Percentiles rank a stretch among this genome's conserved stretches.
These are phyloP conservation scores for Vickermania spadyakhi DNA, from an alignment of 208 protist genomes.

Conservation along the genomic window DNA sequence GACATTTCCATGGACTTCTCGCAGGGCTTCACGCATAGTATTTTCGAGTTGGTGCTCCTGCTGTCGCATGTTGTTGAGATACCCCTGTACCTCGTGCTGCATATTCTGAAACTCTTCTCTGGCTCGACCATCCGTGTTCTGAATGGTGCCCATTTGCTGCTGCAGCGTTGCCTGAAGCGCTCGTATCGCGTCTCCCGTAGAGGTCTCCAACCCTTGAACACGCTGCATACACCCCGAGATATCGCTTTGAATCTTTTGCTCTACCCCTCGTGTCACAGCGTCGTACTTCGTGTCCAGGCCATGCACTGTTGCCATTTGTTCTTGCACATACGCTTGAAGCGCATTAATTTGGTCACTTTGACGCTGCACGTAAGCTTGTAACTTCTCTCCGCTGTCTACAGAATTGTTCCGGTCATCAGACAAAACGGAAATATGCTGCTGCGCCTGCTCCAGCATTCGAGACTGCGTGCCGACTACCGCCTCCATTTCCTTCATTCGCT, in stretches of 20 bases:
- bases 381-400: constrained; percentile 10
- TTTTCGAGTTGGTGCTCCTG: constrained; percentile 40
- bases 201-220: constrained; percentile 30
- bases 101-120: constrained; percentile 33
- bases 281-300: constrained; percentile 41
- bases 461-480: constrained; percentile 46
- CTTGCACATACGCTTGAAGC: constrained; percentile 46
- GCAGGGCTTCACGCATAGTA: constrained; percentile 37
- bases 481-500: constrained; percentile 72
- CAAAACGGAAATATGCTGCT: constrained; percentile 31
- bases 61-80: constrained; percentile 29
- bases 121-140: constrained; percentile 38
- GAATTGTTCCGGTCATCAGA: constrained; percentile 18
- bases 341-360: constrained; percentile 38
- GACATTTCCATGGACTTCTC: constrained; percentile 41
- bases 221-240: constrained; percentile 36
- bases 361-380: constrained; percentile 15
- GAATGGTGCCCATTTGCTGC: constrained; percentile 18
- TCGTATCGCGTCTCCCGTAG: constrained; percentile 35
- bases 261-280: constrained; percentile 29
- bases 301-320: constrained; percentile 25
- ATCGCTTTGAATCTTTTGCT: constrained; percentile 58
- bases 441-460: constrained; percentile 27
- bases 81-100: constrained; percentile 40
- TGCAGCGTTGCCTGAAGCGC: constrained; percentile 41